Evolutionary conservation across 768 basidiomycete species (phyloP), one percentile per base, ranked within the genome.

Genomic region (Russula brevipes): DNA sequence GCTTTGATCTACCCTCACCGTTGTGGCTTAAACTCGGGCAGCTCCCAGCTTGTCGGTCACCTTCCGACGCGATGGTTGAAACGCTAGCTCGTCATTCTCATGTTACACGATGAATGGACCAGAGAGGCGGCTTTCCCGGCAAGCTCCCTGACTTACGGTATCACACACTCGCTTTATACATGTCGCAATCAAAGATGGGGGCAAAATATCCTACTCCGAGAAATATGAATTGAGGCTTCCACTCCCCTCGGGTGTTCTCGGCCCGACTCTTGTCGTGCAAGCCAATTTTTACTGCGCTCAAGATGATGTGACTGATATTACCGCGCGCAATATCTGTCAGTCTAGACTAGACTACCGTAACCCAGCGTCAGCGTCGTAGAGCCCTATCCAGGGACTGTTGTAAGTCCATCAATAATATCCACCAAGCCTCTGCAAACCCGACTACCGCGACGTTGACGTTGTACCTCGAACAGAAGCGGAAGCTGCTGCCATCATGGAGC

Each of bases 401-500:
- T 42, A 17, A 24, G 9, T n/a, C 30, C 14, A 41, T 51, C 35
- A 24, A 36, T 4, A 24, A 24, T 49, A 14, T 36, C 33, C 39
- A 49, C 8, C 33, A 30, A 52, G 46, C 19, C 41, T 41, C 6
- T 5, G 24, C 45, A 16, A 33, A 17, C 10, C 35, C 30, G 45
- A 16, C 38, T 11, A 24, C n/a, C n/a, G 33, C 16, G 52, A 42
- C 9, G 38, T 63, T 41, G 56, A 41, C 38, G 46, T 47, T 42
- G 52, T 35, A 49, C 52, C n/a, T 30, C 42, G 30, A 11, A 39
- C 36, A 44, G 30, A 57, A 58, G 62, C n/a, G 35, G 59, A 54
- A 33, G 42, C 50, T 17, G 16, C 35, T n/a, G 30, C 9, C 30
- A 36, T 59, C 10, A 41, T 49, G 47, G 56, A n/a, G 17, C 35